Evolutionary conservation across 768 basidiomycete species (phyloP).

Genomic region (Chalciporus piperatus): DNA sequence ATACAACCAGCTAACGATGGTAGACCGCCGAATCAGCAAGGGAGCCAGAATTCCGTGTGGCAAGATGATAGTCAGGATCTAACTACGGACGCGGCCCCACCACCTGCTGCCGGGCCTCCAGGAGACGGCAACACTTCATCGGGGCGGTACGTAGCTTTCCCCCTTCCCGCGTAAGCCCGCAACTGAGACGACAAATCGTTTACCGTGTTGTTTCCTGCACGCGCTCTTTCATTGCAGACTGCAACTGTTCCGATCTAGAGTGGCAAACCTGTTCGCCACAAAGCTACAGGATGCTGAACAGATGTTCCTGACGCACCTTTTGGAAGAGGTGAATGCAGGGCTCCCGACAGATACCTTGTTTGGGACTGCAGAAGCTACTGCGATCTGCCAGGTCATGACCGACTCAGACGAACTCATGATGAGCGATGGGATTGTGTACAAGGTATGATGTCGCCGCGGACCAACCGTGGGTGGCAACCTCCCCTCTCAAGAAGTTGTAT

Average conservation of each 20-base stretch:
- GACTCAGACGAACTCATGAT: slow-evolving; percentile 77
- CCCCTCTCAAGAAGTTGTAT: not conserved
- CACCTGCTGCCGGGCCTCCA: slow-evolving; percentile 33
- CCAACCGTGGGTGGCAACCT: not conserved
- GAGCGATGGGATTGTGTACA: slow-evolving; percentile 84
- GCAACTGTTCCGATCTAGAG: slow-evolving; percentile 73
- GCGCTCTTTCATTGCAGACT: slow-evolving; percentile 43
- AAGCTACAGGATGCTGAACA: slow-evolving; percentile 74
- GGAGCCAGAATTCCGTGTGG: slow-evolving; percentile 59
- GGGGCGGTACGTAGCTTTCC: slow-evolving; percentile 51
- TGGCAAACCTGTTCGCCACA: slow-evolving; percentile 70
- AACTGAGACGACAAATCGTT: not conserved
- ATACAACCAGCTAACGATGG: slow-evolving; percentile 26
- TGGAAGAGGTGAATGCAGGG: slow-evolving; percentile 77
- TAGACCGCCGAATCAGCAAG: slow-evolving; percentile 27
- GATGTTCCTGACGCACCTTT: slow-evolving; percentile 63
- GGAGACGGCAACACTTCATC: slow-evolving; percentile 46
- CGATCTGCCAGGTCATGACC: slow-evolving; percentile 71
- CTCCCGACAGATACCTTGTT: slow-evolving; percentile 67
- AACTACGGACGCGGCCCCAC: slow-evolving; percentile 53
- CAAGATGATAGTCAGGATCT: slow-evolving; percentile 66
- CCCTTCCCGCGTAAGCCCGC: not conserved
- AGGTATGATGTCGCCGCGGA: slow-evolving; percentile 46
- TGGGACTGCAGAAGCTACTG: slow-evolving; percentile 76
- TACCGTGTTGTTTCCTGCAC: not conserved